These are phyloP conservation scores for Petasospora rhodanensis DNA, from an alignment of 1,139 yeast species.

Conservation along the genomic window DNA sequence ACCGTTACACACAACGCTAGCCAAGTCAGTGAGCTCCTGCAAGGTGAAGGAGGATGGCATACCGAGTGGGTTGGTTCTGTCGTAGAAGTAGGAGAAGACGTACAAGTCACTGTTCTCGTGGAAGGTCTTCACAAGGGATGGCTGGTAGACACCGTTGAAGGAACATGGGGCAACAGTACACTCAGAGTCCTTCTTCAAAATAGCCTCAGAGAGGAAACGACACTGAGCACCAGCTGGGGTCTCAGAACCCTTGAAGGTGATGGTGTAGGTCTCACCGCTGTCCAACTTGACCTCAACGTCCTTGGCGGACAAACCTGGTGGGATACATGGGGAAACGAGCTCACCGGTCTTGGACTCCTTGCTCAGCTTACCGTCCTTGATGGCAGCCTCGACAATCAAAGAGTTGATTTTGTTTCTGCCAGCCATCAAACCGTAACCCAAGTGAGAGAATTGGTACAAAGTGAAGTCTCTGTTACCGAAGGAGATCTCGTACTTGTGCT, in stretches of 20 bases:
- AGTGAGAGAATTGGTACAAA: constrained; percentile 92
- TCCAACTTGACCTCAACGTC: constrained; percentile 55
- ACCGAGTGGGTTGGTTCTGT: constrained; percentile 88
- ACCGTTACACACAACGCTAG: constrained; percentile 83
- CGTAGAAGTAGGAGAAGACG: constrained; percentile 91
- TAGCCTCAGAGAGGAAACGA: constrained; percentile 74
- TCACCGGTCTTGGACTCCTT: constrained; percentile 40
- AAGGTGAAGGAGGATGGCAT: constrained; percentile 88
- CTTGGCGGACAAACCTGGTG: constrained; percentile 60
- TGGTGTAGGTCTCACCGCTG: constrained; percentile 47
- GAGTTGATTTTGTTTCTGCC: constrained; percentile 82
- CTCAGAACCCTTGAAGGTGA: constrained; percentile 71
- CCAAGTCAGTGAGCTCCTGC: constrained; percentile 75
- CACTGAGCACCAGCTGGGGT: constrained; percentile 69
- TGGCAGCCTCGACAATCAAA: constrained; percentile 47
- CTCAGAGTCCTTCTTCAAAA: constrained; percentile 74
- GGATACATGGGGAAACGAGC: constrained; percentile 76
- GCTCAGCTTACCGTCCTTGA: constrained; percentile 36
- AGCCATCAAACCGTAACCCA: constrained; percentile 93
- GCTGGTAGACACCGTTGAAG: constrained; percentile 96
- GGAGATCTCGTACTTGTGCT: constrained; percentile 73
- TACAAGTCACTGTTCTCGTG: constrained; percentile 67
- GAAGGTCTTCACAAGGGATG: constrained; percentile 77
- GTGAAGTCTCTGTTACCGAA: constrained; percentile 76
- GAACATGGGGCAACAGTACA: constrained; percentile 84